A percentile compares a stretch with the other conserved stretches of the same genome.
Conservation (phyloP, 495 filamentous ascomycete species). For the Xylaria cubensis region DNA sequence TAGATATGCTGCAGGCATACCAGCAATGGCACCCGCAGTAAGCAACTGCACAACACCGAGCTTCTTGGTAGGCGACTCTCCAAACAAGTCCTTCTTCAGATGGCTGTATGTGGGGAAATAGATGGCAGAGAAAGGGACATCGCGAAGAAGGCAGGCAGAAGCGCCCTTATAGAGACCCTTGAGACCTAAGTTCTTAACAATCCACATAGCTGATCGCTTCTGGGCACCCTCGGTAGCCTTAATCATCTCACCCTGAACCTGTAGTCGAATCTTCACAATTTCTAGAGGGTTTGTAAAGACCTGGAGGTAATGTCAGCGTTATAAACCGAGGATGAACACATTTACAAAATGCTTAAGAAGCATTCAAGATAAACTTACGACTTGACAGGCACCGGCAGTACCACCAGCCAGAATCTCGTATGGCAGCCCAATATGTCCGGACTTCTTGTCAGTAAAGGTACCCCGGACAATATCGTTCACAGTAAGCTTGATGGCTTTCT, state of each 20-base stretch:
- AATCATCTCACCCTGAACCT: conserved; percentile 94
- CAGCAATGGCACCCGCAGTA: conserved; percentile 93
- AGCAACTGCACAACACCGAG: conserved; percentile 92
- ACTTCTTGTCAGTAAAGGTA: conserved; percentile 76
- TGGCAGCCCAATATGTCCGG: conserved; percentile 71
- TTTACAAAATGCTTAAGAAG: background rate
- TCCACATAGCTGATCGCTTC: conserved; percentile 94
- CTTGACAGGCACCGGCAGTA: conserved; percentile 91
- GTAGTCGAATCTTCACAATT: conserved; percentile 98
- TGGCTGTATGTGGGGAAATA: conserved; percentile 98
- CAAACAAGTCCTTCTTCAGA: conserved; percentile 91
- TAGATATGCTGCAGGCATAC: conserved; percentile 97
- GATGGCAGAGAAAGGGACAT: conserved; percentile 97
- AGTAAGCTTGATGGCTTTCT: conserved; percentile 98
- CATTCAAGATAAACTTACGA: conserved; percentile 65
- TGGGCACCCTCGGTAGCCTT: conserved; percentile 83
- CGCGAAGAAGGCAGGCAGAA: conserved; percentile 92
- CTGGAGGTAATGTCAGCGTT: conserved; percentile 47
- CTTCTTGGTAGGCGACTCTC: conserved; percentile 86
- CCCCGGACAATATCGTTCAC: conserved; percentile 92
- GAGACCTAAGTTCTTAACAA: conserved; percentile 93
- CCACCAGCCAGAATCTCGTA: conserved; percentile 89
- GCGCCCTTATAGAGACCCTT: conserved; percentile 96
- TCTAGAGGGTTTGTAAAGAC: conserved; percentile 97
- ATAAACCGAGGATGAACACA: background rate